These are phyloP conservation scores for Ajuga reptans DNA, from an alignment of 305 asterid genomes.

Conservation along the genomic window DNA sequence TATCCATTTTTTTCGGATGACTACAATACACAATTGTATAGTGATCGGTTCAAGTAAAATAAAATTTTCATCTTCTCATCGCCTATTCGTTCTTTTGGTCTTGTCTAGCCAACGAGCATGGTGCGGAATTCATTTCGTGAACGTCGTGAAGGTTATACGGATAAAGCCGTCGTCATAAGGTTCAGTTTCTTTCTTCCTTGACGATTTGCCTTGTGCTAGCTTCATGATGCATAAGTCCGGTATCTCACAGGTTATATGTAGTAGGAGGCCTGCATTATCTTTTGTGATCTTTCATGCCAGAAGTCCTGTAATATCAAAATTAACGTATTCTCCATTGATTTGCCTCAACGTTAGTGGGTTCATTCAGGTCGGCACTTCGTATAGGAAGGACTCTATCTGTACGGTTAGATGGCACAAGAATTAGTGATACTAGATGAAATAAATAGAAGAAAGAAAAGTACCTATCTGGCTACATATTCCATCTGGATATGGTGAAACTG, in stretches of 20 bases:
- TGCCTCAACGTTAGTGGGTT: not conserved
- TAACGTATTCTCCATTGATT: not conserved
- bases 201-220: not conserved
- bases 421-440: constrained; percentile 8
- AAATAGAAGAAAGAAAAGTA: not conserved
- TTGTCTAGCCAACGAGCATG: constrained; percentile 70
- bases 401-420: not conserved
- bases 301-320: not conserved
- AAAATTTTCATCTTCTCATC: not conserved
- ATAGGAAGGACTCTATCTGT: not conserved
- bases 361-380: not conserved
- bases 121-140: constrained; percentile 81
- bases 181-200: constrained; percentile 25
- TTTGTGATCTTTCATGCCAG: constrained; percentile 13
- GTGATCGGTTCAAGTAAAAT: not conserved
- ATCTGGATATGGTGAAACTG: constrained; percentile 10
- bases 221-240: not conserved
- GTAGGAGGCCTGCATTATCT: not conserved
- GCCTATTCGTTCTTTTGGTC: constrained; percentile 18
- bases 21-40: not conserved
- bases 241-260: constrained; percentile 3
- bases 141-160: constrained; percentile 79
- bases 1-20: constrained; percentile 1
- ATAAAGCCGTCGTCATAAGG: constrained; percentile 94
- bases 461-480: not conserved